A percentile compares a stretch with the other conserved stretches of the same genome.
phyloP scores from a whole-genome alignment of 768 basidiomycete genomes.

The Termitomyces titanicus region DNA sequence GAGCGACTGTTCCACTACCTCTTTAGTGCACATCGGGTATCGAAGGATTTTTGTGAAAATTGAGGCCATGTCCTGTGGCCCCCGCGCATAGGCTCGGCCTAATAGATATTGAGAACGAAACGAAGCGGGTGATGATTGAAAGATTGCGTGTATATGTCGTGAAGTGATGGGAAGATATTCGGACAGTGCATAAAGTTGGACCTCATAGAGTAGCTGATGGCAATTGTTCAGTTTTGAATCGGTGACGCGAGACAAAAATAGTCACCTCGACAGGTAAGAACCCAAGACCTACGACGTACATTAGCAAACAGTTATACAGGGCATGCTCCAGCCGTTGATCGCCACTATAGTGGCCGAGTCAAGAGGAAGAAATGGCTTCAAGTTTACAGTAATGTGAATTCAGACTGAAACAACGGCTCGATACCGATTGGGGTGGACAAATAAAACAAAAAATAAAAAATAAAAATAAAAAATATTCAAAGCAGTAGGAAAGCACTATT shows the following conservation, averaged over 20 bases:
- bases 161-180: slow-evolving; percentile 58
- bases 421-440: no score
- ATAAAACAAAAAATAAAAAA: no score
- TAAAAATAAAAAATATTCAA: no score
- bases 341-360: neutral
- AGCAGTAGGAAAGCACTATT: no score
- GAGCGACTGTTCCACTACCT: slow-evolving; percentile 42
- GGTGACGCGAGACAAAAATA: neutral
- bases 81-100: slow-evolving; percentile 18
- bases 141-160: slow-evolving; percentile 48
- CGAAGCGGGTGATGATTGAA: slow-evolving; percentile 49
- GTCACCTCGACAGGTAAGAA: slow-evolving; percentile 42
- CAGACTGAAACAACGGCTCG: no score
- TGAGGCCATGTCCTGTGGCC: slow-evolving; percentile 16
- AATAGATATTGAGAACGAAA: slow-evolving; percentile 69
- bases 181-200: slow-evolving; percentile 71
- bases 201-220: slow-evolving; percentile 69
- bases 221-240: slow-evolving; percentile 5
- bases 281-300: slow-evolving; percentile 17
- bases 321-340: neutral
- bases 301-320: neutral
- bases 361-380: neutral
- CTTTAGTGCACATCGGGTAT: slow-evolving; percentile 56
- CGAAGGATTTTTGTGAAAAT: slow-evolving; percentile 51
- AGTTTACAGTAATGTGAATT: no score